phyloP scores from a whole-genome alignment of 169 alveolate genomes.

The Cyclospora cayetanensis region DNA sequence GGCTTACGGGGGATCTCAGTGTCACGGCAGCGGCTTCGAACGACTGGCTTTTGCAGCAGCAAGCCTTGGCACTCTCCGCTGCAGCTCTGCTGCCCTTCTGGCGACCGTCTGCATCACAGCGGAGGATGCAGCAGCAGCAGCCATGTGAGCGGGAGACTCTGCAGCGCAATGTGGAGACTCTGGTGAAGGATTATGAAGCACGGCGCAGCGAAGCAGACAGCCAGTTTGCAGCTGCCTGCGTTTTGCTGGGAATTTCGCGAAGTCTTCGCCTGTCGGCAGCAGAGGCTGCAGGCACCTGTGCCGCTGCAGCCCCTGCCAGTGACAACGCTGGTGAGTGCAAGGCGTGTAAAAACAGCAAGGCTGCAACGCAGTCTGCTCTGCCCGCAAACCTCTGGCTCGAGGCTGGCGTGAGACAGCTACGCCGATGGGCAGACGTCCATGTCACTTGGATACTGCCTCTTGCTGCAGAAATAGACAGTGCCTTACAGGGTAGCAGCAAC shows the following conservation, averaged over 20 bases:
- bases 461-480: conserved; percentile 27
- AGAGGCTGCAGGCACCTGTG: conserved; percentile 11
- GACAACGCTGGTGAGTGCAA: too few species aligned
- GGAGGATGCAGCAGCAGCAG: conserved; percentile 14
- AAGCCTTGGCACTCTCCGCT: neutral
- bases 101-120: neutral
- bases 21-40: conserved; percentile 30
- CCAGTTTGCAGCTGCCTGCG: conserved; percentile 22
- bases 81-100: conserved; percentile 60
- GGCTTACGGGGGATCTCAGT: conserved; percentile 41
- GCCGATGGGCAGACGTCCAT: neutral
- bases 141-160: neutral
- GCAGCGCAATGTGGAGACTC: neutral
- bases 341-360: too few species aligned
- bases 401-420: conserved; percentile 15
- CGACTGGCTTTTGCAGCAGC: neutral
- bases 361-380: neutral
- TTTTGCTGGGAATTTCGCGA: neutral
- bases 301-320: neutral
- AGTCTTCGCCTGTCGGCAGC: too few species aligned
- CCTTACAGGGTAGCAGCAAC: too few species aligned
- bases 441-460: conserved; percentile 24
- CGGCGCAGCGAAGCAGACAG: conserved; percentile 53
- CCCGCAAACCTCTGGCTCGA: conserved; percentile 48
- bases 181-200: conserved; percentile 6